Conservation (phyloP, 2,329 filamentous ascomycete species). For the Botrytis sinoallii region DNA sequence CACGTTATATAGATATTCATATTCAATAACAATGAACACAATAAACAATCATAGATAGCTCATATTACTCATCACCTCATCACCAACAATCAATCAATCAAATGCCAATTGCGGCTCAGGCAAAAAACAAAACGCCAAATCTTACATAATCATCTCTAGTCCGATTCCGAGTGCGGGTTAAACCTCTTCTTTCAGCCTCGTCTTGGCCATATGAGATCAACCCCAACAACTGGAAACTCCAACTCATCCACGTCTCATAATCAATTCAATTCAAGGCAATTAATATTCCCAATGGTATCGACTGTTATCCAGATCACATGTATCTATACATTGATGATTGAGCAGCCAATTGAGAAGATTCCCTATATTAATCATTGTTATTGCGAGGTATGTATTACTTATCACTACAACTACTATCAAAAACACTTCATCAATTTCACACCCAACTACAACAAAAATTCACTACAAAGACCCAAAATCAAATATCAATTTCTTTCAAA, state of each 20-base stretch:
- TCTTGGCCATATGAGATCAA: neutral
- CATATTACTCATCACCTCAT: too few relatives aligned
- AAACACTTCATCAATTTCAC: neutral
- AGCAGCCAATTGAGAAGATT: neutral
- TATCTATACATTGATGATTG: neutral
- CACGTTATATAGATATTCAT: too few relatives aligned
- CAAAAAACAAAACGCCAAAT: neutral
- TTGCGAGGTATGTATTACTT: neutral
- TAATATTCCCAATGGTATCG: neutral
- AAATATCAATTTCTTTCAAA: neutral
- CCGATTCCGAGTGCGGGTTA: neutral
- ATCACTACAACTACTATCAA: neutral
- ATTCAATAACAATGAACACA: too few relatives aligned
- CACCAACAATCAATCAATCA: neutral
- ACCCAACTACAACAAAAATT: neutral
- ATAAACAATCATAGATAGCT: too few relatives aligned
- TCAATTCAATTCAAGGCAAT: neutral
- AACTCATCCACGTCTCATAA: neutral
- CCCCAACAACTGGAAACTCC: neutral
- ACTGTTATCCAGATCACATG: neutral
- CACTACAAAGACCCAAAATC: neutral
- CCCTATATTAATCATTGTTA: neutral
- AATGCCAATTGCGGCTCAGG: neutral
- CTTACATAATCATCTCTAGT: neutral
- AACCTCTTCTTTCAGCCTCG: neutral